These are phyloP conservation scores for Heliosperma pusillum DNA, from an alignment of 148 eudicot genomes.

Conservation along the genomic window DNA sequence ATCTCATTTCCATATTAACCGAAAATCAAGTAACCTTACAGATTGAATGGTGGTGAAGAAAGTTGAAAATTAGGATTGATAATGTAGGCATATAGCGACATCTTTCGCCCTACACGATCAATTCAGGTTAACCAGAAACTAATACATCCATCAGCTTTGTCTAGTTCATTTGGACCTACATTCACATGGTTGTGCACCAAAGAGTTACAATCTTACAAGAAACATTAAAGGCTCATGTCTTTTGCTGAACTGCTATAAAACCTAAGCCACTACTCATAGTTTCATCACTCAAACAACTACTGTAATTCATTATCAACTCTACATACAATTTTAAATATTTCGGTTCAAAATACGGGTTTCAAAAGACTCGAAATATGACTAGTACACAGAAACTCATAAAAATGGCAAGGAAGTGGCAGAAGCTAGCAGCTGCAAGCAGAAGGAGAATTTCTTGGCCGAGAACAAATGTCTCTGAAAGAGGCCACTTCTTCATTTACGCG, in stretches of 20 bases:
- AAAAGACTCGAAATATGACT: conserved; percentile 26
- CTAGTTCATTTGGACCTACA: neutral
- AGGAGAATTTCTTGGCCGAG: conserved; percentile 15
- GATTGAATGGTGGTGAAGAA: too few relatives aligned
- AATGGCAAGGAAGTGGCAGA: conserved; percentile 30
- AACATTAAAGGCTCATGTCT: too few relatives aligned
- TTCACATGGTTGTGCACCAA: neutral
- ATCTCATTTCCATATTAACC: too few relatives aligned
- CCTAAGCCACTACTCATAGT: too few relatives aligned
- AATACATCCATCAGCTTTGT: neutral
- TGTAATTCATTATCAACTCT: too few relatives aligned
- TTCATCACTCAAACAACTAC: too few relatives aligned
- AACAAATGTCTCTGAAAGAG: conserved; percentile 21
- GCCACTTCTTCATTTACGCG: conserved; percentile 26
- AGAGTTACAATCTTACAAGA: neutral
- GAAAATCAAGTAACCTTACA: too few relatives aligned
- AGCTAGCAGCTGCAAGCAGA: conserved; percentile 25
- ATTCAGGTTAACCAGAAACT: neutral
- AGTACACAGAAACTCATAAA: conserved; percentile 31
- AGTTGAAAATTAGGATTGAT: too few relatives aligned
- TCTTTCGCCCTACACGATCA: neutral
- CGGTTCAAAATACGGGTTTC: too few relatives aligned
- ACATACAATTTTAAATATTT: too few relatives aligned
- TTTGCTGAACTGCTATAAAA: neutral
- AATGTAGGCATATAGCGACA: too few relatives aligned